Conservation (phyloP, 306 rosid genomes). For the Begonia loranthoides region DNA sequence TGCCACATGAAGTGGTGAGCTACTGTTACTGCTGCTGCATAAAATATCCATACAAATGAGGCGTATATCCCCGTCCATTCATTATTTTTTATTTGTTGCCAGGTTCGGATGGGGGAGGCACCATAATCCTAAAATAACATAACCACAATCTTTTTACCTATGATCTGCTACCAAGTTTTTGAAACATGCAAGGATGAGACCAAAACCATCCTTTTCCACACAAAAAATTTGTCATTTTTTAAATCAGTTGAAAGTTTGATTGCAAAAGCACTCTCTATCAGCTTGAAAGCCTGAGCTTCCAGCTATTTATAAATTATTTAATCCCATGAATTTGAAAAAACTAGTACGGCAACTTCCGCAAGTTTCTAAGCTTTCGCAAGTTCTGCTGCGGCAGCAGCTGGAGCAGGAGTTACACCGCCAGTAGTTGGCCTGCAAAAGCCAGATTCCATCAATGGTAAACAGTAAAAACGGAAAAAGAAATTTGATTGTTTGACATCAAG, state of each 20-base stretch:
- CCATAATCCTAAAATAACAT: too few relatives aligned
- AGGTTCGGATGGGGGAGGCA: too few relatives aligned
- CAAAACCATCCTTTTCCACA: conserved; percentile 64
- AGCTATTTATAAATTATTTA: not conserved
- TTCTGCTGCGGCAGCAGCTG: conserved; percentile 24
- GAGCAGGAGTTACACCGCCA: conserved; percentile 61
- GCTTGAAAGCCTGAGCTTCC: not conserved
- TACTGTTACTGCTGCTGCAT: too few relatives aligned
- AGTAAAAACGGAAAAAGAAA: conserved; percentile 2
- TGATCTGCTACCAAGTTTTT: not conserved
- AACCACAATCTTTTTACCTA: not conserved
- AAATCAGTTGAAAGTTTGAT: not conserved
- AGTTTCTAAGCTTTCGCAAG: conserved; percentile 17
- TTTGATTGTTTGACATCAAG: conserved; percentile 1
- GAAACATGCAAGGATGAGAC: conserved; percentile 33
- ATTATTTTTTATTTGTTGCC: too few relatives aligned
- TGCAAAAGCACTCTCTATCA: not conserved
- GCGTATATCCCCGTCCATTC: too few relatives aligned
- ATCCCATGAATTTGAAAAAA: not conserved
- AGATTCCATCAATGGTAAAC: not conserved
- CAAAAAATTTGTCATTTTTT: not conserved
- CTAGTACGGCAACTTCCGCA: not conserved
- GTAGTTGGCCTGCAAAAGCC: conserved; percentile 72
- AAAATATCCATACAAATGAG: too few relatives aligned
- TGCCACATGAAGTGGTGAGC: too few relatives aligned